A percentile compares a stretch with the other conserved stretches of the same genome.
These are phyloP conservation scores for Clitocybe nebularis DNA, from an alignment of 1,284 basidiomycete species.

Conservation along the genomic window DNA sequence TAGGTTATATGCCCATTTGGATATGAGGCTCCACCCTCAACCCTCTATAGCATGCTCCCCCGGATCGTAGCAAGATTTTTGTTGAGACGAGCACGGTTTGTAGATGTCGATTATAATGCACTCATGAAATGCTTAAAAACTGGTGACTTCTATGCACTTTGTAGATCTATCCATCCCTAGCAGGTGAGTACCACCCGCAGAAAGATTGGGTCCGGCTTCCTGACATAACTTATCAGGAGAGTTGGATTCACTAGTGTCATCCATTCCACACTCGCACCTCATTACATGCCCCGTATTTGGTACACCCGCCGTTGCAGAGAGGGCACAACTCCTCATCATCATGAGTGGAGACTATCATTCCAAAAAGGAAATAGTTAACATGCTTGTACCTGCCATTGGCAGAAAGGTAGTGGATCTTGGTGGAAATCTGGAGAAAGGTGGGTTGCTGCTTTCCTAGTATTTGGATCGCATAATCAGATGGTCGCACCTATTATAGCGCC, in stretches of 20 bases:
- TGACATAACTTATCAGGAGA: conserved; percentile 41
- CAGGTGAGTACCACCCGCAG: conserved; percentile 41
- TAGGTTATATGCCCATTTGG: conserved; percentile 13
- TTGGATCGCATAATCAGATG: background rate
- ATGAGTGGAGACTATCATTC: conserved; percentile 83
- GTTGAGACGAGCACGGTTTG: conserved; percentile 79
- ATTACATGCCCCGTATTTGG: conserved; percentile 84
- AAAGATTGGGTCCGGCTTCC: background rate
- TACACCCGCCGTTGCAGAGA: conserved; percentile 62
- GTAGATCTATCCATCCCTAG: conserved; percentile 70
- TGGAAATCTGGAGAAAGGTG: conserved; percentile 75
- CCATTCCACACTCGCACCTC: conserved; percentile 60
- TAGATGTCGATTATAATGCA: too few relatives aligned
- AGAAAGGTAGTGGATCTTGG: conserved; percentile 73
- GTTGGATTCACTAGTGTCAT: conserved; percentile 67
- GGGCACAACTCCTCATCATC: conserved; percentile 68
- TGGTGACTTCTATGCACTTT: conserved; percentile 6
- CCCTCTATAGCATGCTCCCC: conserved; percentile 31
- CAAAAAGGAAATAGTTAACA: conserved; percentile 77
- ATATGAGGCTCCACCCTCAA: background rate
- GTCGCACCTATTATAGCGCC: conserved; percentile 42
- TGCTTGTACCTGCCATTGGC: conserved; percentile 76
- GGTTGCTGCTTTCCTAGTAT: conserved; percentile 2
- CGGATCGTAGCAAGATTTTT: conserved; percentile 62
- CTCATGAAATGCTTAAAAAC: background rate